A percentile compares a stretch with the other conserved stretches of the same genome.
Evolutionary conservation across 208 protist genomes (phyloP).

Genomic region (Crithidia expoeki): DNA sequence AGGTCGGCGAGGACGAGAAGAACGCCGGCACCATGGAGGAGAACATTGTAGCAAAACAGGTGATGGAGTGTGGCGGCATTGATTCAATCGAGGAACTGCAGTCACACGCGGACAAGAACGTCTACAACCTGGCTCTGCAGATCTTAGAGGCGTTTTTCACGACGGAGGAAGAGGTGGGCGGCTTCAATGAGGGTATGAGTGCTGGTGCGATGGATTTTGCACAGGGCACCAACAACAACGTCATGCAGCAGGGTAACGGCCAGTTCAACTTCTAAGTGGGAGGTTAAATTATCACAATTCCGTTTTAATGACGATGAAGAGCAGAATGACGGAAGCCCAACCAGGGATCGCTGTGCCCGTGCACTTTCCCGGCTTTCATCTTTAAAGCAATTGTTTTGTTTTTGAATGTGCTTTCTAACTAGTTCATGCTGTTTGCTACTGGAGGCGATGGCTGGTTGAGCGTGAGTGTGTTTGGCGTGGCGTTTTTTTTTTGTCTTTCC

Average conservation of each 20-base stretch:
- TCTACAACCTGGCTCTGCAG: constrained; percentile 94
- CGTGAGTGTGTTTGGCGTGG: too few species aligned
- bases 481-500: too few species aligned
- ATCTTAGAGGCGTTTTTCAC: constrained; percentile 95
- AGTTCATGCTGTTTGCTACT: too few species aligned
- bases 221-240: constrained; percentile 18
- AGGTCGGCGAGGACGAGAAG: constrained; percentile 66
- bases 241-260: constrained; percentile 17
- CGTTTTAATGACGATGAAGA: too few species aligned
- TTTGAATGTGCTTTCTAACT: too few species aligned
- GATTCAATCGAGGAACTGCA: constrained; percentile 96
- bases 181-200: constrained; percentile 14
- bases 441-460: too few species aligned
- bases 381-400: too few species aligned
- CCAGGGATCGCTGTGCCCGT: too few species aligned
- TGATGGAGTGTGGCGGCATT: constrained; percentile 94
- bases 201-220: constrained; percentile 28
- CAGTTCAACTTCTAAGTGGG: constrained; percentile 50
- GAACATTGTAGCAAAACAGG: constrained; percentile 74
- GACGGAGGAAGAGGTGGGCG: constrained; percentile 46
- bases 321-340: too few species aligned
- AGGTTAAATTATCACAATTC: too few species aligned
- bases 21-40: constrained; percentile 33
- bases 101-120: constrained; percentile 91
- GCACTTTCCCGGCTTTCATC: neutral